Conservation (phyloP, 2,329 filamentous ascomycete genomes). For the Arthrobotrys megalospora region DNA sequence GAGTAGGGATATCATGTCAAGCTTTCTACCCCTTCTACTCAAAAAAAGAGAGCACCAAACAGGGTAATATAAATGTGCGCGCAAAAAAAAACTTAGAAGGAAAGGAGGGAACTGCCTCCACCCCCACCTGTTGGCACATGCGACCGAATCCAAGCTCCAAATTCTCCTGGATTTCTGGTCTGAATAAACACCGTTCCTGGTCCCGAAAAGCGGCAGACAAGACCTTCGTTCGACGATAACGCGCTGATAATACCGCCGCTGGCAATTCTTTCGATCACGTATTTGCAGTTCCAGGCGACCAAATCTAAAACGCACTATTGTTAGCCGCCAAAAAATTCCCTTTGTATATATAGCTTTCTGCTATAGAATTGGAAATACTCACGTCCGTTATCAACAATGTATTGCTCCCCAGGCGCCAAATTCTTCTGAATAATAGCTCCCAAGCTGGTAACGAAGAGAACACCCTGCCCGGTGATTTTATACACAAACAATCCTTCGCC, state of each 20-base stretch:
- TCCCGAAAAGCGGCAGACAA: constrained; percentile 88
- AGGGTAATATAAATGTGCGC: too few species aligned
- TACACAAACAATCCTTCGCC: constrained; percentile 94
- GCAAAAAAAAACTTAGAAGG: constrained; percentile 41
- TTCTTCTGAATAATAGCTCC: constrained; percentile 96
- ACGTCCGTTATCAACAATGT: constrained; percentile 90
- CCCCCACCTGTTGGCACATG: constrained; percentile 66
- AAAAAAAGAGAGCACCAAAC: constrained; percentile 14
- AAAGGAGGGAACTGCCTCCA: constrained; percentile 49
- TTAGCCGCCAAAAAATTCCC: constrained; percentile 14
- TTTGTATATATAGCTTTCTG: not conserved
- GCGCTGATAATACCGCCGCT: constrained; percentile 95
- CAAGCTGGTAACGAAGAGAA: constrained; percentile 92
- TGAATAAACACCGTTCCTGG: constrained; percentile 94
- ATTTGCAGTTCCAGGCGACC: constrained; percentile 97
- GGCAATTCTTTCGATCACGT: constrained; percentile 88
- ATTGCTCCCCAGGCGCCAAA: constrained; percentile 81
- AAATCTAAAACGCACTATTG: constrained; percentile 70
- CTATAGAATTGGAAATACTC: constrained; percentile 9
- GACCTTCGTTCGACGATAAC: constrained; percentile 83
- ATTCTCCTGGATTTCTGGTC: constrained; percentile 83
- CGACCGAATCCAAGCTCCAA: constrained; percentile 72
- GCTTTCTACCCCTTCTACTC: not conserved
- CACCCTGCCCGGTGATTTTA: constrained; percentile 83
- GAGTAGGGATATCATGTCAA: not conserved